These are phyloP conservation scores for Cryptococcus sp. DNA, from an alignment of 1,284 basidiomycete genomes.

Conservation along the genomic window DNA sequence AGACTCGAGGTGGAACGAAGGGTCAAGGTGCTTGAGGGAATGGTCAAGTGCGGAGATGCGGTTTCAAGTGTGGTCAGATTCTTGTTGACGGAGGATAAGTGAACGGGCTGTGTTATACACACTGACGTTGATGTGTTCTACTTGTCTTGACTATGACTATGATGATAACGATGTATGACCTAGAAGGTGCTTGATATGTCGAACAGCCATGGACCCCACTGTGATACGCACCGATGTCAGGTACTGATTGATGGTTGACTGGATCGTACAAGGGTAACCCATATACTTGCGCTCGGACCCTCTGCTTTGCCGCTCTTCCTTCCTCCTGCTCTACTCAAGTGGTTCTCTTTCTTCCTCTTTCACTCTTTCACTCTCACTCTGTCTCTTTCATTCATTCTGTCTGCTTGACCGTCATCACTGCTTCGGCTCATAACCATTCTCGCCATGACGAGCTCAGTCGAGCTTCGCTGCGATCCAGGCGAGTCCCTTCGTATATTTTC, in stretches of 20 bases:
- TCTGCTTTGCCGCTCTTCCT: background rate
- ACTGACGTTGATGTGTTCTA: background rate
- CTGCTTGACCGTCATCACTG: background rate
- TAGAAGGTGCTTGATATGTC: background rate
- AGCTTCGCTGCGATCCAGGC: background rate
- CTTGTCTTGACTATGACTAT: background rate
- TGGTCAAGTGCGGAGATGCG: slow-evolving; percentile 48
- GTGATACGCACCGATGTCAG: no score
- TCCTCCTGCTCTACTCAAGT: background rate
- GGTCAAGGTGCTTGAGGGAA: slow-evolving; percentile 48
- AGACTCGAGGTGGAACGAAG: slow-evolving; percentile 43
- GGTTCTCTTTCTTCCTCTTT: background rate
- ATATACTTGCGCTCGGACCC: background rate
- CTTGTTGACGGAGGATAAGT: slow-evolving; percentile 38
- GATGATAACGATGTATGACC: background rate
- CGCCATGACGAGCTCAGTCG: background rate
- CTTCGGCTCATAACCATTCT: background rate
- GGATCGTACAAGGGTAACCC: no score
- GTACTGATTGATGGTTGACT: no score
- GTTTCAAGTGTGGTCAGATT: slow-evolving; percentile 47
- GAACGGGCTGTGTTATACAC: background rate
- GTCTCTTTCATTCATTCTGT: background rate
- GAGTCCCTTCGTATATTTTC: background rate
- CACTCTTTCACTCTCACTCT: background rate
- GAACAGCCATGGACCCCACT: no score